Evolutionary conservation across 305 asterid species (phyloP).

Genomic region (Lippia alba): DNA sequence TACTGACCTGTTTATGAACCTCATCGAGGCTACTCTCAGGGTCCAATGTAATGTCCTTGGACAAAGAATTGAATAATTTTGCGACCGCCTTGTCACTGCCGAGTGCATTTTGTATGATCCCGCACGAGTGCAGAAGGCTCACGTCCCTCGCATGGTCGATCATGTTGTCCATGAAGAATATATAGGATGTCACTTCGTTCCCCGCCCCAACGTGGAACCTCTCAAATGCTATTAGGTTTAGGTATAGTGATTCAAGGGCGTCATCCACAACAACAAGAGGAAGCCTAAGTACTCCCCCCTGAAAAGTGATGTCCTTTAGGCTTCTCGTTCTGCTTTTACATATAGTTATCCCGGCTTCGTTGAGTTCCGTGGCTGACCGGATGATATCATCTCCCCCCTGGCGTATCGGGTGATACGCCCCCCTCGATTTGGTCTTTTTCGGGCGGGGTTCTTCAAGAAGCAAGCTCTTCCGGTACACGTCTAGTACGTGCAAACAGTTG

Average conservation of each 20-base stretch:
- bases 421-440: neutral
- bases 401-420: no score
- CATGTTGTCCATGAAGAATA: slow-evolving; percentile 24
- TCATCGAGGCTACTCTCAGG: neutral
- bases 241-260: neutral
- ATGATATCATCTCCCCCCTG: slow-evolving; percentile 1
- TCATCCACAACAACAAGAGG: slow-evolving; percentile 16
- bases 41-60: slow-evolving; percentile 9
- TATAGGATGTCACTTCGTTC: slow-evolving; percentile 17
- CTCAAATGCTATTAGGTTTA: slow-evolving; percentile 26
- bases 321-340: neutral
- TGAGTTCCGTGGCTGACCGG: slow-evolving; percentile 28
- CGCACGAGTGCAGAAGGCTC: slow-evolving; percentile 11
- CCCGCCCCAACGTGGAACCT: slow-evolving; percentile 26
- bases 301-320: slow-evolving; percentile 27
- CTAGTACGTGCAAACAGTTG: neutral
- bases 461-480: slow-evolving; percentile 1
- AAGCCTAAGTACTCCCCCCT: slow-evolving; percentile 5
- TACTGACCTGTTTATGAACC: neutral
- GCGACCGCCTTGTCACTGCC: slow-evolving; percentile 16
- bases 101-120: slow-evolving; percentile 7
- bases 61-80: slow-evolving; percentile 2
- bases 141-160: slow-evolving; percentile 21
- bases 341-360: slow-evolving; percentile 25
- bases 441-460: neutral